Conservation (phyloP, 768 basidiomycete genomes). For the Lentinula guzmanii region DNA sequence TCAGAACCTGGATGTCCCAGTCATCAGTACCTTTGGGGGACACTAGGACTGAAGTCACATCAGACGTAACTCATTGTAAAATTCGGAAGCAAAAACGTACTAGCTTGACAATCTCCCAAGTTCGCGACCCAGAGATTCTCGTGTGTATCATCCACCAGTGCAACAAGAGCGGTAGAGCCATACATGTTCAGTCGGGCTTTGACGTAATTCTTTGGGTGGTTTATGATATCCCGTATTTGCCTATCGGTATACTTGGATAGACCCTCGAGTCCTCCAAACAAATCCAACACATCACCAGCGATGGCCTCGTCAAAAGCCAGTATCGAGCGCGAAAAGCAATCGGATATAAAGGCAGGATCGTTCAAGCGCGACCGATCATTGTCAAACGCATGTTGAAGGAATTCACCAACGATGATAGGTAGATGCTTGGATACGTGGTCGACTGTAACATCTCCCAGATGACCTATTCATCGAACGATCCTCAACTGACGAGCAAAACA, state of each 20-base stretch:
- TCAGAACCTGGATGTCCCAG: constrained; percentile 59
- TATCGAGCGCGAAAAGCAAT: constrained; percentile 53
- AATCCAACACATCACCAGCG: constrained; percentile 54
- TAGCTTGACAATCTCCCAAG: constrained; percentile 75
- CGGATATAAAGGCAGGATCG: constrained; percentile 46
- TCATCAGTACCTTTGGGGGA: constrained; percentile 35
- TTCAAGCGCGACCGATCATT: constrained; percentile 31
- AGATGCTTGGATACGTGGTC: constrained; percentile 64
- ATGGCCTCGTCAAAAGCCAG: constrained; percentile 62
- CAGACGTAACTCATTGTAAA: background rate
- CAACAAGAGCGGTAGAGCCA: constrained; percentile 71
- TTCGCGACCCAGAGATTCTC: constrained; percentile 76
- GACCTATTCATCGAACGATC: constrained; percentile 39
- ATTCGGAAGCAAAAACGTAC: constrained; percentile 31
- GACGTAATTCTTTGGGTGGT: constrained; percentile 55
- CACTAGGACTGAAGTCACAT: constrained; percentile 37
- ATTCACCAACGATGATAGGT: constrained; percentile 60
- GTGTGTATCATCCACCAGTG: constrained; percentile 64
- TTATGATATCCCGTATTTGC: constrained; percentile 53
- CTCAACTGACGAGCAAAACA: background rate
- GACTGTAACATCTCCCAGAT: constrained; percentile 64
- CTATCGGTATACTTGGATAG: constrained; percentile 47
- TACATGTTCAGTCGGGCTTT: constrained; percentile 72
- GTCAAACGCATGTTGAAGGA: constrained; percentile 36
- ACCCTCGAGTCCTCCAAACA: constrained; percentile 49